Conservation (phyloP, 768 basidiomycete species). For the Lactarius evosmus region DNA sequence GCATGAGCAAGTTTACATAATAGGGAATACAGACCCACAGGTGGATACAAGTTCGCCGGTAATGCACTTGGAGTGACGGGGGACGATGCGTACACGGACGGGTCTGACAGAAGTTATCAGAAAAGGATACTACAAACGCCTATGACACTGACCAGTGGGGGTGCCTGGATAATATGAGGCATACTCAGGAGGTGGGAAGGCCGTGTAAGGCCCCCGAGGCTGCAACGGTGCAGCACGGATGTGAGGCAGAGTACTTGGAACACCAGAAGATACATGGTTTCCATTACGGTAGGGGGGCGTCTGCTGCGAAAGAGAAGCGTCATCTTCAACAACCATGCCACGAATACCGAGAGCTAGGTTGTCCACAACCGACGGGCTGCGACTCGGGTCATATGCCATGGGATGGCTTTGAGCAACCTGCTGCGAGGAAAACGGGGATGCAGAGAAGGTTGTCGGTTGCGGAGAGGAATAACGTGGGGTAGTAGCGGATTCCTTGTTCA, state of each 20-base stretch:
- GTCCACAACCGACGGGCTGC: slow-evolving; percentile 43
- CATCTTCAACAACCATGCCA: slow-evolving; percentile 60
- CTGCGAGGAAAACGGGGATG: slow-evolving; percentile 36
- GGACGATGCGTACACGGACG: slow-evolving; percentile 48
- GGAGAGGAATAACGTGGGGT: slow-evolving; percentile 48
- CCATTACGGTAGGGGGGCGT: slow-evolving; percentile 37
- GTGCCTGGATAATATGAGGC: slow-evolving; percentile 54
- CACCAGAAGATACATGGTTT: slow-evolving; percentile 34
- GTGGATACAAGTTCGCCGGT: slow-evolving; percentile 48
- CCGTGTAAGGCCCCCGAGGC: slow-evolving; percentile 45
- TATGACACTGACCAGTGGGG: slow-evolving; percentile 37
- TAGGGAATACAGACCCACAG: slow-evolving; percentile 39
- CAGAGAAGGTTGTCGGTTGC: slow-evolving; percentile 36
- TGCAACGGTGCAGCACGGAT: slow-evolving; percentile 45
- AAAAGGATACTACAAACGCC: slow-evolving; percentile 52
- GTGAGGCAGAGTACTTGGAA: slow-evolving; percentile 37
- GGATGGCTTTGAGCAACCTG: slow-evolving; percentile 30
- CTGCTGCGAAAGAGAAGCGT: slow-evolving; percentile 38
- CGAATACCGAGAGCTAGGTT: slow-evolving; percentile 54
- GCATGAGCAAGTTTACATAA: slow-evolving; percentile 42
- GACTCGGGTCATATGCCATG: slow-evolving; percentile 38
- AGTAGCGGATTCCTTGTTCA: slow-evolving; percentile 41
- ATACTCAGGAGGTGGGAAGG: slow-evolving; percentile 57
- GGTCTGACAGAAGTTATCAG: slow-evolving; percentile 50
- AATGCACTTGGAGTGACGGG: slow-evolving; percentile 43